These are phyloP conservation scores for Kurtzmaniella natalensis DNA, from an alignment of 1,139 yeast genomes.

Conservation along the genomic window DNA sequence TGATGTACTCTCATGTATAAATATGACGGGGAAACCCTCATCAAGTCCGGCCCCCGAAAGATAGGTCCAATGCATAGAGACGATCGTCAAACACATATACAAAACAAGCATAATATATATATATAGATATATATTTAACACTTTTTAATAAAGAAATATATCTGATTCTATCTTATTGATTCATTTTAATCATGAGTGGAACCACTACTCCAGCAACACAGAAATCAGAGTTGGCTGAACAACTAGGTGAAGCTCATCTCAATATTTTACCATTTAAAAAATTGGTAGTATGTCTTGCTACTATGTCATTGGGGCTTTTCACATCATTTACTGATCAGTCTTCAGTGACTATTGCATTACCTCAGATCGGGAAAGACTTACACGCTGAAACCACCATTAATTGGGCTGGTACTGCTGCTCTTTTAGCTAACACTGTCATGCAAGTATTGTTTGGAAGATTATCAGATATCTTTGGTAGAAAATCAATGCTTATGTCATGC, in stretches of 20 bases:
- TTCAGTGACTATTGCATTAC: conserved; percentile 39
- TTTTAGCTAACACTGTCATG: conserved; percentile 43
- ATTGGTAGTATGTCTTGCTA: conserved; percentile 21
- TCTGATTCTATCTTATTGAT: too few relatives aligned
- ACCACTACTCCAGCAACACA: conserved; percentile 4
- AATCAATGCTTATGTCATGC: conserved; percentile 31
- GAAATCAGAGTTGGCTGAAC: conserved; percentile 16
- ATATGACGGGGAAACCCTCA: too few relatives aligned
- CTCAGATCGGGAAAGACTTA: conserved; percentile 36
- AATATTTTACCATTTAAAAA: conserved; percentile 22
- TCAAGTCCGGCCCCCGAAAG: too few relatives aligned
- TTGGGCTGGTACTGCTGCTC: conserved; percentile 47
- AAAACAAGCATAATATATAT: too few relatives aligned
- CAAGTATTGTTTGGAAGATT: conserved; percentile 38
- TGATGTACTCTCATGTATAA: too few relatives aligned
- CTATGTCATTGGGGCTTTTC: conserved; percentile 27
- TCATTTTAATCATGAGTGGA: too few relatives aligned
- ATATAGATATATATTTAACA: too few relatives aligned
- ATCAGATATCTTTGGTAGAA: conserved; percentile 46
- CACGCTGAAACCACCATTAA: conserved; percentile 33
- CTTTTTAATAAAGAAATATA: too few relatives aligned
- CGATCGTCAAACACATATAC: too few relatives aligned
- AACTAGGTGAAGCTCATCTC: conserved; percentile 26
- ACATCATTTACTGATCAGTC: conserved; percentile 38
- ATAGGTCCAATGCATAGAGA: too few relatives aligned